These are phyloP conservation scores for Pichia sp. DNA, from an alignment of 1,139 yeast genomes.

Conservation along the genomic window DNA sequence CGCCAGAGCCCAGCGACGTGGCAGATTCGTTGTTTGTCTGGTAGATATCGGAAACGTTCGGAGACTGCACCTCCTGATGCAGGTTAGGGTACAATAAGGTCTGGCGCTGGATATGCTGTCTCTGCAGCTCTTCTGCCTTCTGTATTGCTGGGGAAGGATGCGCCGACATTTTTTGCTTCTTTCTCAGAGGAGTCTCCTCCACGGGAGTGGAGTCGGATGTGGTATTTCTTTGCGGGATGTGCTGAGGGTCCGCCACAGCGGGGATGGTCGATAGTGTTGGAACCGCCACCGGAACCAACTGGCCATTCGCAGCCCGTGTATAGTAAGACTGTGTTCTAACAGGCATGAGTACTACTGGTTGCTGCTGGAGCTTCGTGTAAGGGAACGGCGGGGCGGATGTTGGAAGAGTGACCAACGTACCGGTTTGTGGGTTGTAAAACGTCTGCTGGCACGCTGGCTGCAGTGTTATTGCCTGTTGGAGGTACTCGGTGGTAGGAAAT, in stretches of 20 bases:
- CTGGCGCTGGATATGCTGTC: conserved; percentile 12
- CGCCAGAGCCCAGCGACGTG: not conserved
- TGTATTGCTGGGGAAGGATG: not conserved
- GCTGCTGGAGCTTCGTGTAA: not conserved
- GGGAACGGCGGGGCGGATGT: not conserved
- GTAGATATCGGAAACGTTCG: conserved; percentile 14
- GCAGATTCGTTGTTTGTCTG: not conserved
- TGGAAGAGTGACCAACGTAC: not conserved
- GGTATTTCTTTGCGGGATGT: too few relatives aligned
- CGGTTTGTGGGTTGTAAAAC: not conserved
- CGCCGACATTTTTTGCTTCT: conserved; percentile 5
- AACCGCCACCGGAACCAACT: conserved; percentile 9
- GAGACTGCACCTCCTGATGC: conserved; percentile 1
- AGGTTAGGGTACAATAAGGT: conserved; percentile 8
- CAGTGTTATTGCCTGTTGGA: not conserved
- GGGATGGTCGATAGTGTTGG: not conserved
- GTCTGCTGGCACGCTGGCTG: not conserved
- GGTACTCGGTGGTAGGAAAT: not conserved
- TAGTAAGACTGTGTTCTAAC: conserved; percentile 3
- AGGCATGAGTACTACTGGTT: not conserved
- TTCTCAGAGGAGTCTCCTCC: not conserved
- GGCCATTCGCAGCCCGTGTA: conserved; percentile 8
- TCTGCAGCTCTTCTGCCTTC: conserved; percentile 11
- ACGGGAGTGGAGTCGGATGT: not conserved
- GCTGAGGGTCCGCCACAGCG: not conserved